Base-by-base conservation (phyloP, 2,329 filamentous ascomycete genomes). In the Aspergillus glaucus region DNA sequence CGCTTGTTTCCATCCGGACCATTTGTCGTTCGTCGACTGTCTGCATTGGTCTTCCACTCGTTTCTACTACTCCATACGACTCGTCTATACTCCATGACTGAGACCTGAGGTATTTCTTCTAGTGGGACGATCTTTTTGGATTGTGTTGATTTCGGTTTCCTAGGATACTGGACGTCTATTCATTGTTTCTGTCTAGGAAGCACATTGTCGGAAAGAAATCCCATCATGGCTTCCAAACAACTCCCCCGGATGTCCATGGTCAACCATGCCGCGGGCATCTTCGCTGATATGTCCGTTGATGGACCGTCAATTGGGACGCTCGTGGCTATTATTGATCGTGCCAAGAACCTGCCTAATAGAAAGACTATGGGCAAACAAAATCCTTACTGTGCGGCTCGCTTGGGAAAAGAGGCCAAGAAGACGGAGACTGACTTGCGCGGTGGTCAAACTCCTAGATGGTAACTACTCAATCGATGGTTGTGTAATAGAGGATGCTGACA, bases 351-450 rank as follows among this genome's bases (percentile, higher is more conserved):
- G 58, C 93, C 93, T 45, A 98, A 98, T 72, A 77, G 90, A 59
- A 95, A 95, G 76, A 93, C 90, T 5, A 96, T 98, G 77, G 93
- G 93, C 48, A 98, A 98, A 73, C 93, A 98, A 74, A 91, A 97
- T 66, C 92, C 93, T 0, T 98, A 97, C 70, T 96, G 91, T 71
- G 93, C 93, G 34, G 91, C 90, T 28, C 80, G 93, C 47, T 74
- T 98, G 42, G 93, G 92, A 30, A 98, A 98, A 70, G 91, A 97
- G 71, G 93, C 93, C 43, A 95, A 94, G 75, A 96, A 96, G 78
- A 98, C 93, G 2, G 86, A 86, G 37, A 96, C 92, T 4, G 93
- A 98, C 70, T 84, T 92, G 60, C 81, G 93, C 64, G 93, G 93
- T 55, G 93, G 93, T 39, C 93, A 98, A 72, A 97, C 93, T 36